Evolutionary conservation across 1,139 yeast species (phyloP), one percentile per base, ranked within the genome.

Genomic region (Yamadazyma dendronema): DNA sequence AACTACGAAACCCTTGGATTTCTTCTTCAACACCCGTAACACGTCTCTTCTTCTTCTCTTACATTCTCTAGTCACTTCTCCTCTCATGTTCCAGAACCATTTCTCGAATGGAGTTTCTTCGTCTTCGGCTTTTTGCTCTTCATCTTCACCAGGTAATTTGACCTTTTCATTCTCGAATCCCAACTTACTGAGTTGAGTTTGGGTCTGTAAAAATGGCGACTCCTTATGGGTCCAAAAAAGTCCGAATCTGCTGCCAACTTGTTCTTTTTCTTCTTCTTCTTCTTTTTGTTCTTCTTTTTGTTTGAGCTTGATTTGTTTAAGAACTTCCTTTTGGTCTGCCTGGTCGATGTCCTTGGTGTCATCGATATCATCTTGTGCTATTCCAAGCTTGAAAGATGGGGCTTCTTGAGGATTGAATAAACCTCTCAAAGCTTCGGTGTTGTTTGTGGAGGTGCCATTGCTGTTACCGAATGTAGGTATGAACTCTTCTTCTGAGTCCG

Each of bases 171-270:
- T 54, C 4, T 47, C 42, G 11, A 50, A 51, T n/a, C 72, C 72
- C 27, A 88, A 53, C 51, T 80, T 81, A 42, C 76, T 77, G 35
- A 88, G 58, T 55, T 87, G 95, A 0, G 96, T 72, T 59, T 89
- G 97, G 0, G 96, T 81, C 36, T 76, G 77, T 49, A 90, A 67
- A 59, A 87, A 92, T 0, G 96, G 96, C 0, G 97, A 89, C 22
- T 84, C 85, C 10, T 71, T 67, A 56, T 90, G 97, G 2, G 82
- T 65, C 74, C 95, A 90, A 59, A 90, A 90, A 24, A 90, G 66
- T 0, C 92, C 90, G 35, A 65, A 54, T 26, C 28, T 33, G 17
- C 36, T 16, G 22, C 27, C 14, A 10, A 14, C 22, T 19, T 19
- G 8, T 19, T 19, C 22, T 19, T 19, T 9, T 19, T 7, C 22